Percentiles rank a stretch among this genome's conserved stretches.
These are phyloP conservation scores for Yamadazyma taylorii DNA, from an alignment of 1,139 yeast species.

Conservation along the genomic window DNA sequence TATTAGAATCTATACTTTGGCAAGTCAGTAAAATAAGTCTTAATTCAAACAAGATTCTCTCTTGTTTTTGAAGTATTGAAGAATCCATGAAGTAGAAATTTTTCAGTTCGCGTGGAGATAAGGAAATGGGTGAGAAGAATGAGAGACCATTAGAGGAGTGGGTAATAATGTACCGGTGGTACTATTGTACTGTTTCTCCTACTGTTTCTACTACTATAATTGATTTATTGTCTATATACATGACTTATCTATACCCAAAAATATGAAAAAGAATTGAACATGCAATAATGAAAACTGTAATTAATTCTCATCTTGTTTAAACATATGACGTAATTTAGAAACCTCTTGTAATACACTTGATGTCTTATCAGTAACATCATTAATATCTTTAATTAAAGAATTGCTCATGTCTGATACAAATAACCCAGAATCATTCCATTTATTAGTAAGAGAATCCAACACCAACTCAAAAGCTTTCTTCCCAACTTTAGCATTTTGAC, in stretches of 20 bases:
- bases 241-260: no score
- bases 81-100: neutral
- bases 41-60: constrained; percentile 30
- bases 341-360: constrained; percentile 41
- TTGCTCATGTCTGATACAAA: constrained; percentile 37
- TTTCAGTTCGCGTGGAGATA: neutral
- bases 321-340: constrained; percentile 31
- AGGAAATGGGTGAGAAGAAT: no score
- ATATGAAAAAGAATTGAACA: neutral
- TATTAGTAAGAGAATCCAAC: constrained; percentile 51
- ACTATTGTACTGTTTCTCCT: neutral
- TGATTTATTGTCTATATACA: neutral
- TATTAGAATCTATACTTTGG: constrained; percentile 28
- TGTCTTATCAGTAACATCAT: constrained; percentile 32
- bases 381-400: constrained; percentile 24
- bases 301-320: constrained; percentile 10
- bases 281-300: neutral
- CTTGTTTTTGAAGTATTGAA: constrained; percentile 16
- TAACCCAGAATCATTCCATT: constrained; percentile 50
- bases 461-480: constrained; percentile 83
- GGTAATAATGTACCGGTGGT: no score
- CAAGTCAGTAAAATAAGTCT: constrained; percentile 34
- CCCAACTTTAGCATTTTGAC: constrained; percentile 83
- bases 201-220: neutral
- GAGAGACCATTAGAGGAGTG: no score